Evolutionary conservation across 148 eudicot species (phyloP).

Genomic region (Fagopyrum esculentum): DNA sequence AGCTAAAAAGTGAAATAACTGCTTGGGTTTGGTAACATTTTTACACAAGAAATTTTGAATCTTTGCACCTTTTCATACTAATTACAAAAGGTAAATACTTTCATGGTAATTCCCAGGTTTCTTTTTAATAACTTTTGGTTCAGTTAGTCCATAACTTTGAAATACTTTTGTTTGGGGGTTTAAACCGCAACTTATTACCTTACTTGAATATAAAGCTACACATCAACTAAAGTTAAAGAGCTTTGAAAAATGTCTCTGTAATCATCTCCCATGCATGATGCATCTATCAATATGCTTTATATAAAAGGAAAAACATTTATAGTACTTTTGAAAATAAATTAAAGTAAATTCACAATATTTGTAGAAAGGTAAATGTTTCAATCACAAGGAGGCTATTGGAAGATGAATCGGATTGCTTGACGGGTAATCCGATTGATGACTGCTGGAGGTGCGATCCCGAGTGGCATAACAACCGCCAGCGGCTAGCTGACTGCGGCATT

Average conservation of each 20-base stretch:
- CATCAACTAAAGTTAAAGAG: constrained; percentile 2
- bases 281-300: background rate
- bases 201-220: background rate
- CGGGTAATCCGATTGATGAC: constrained; percentile 87
- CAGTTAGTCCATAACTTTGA: background rate
- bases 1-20: background rate
- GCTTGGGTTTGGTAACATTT: background rate
- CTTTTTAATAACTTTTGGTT: background rate
- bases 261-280: constrained; percentile 12
- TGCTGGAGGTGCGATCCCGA: constrained; percentile 90
- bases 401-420: constrained; percentile 39
- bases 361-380: constrained; percentile 67
- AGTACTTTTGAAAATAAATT: too few relatives aligned
- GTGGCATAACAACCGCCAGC: constrained; percentile 72
- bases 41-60: background rate
- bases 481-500: constrained; percentile 74
- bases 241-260: background rate
- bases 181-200: background rate
- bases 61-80: background rate
- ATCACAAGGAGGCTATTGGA: constrained; percentile 51
- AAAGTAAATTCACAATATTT: background rate
- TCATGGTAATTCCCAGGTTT: background rate
- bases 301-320: too few relatives aligned
- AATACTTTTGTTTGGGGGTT: background rate
- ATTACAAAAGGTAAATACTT: background rate